Percentiles rank a stretch among this genome's conserved stretches.
Evolutionary conservation across 768 basidiomycete species (phyloP).

Genomic region (Rhodotorula paludigena): DNA sequence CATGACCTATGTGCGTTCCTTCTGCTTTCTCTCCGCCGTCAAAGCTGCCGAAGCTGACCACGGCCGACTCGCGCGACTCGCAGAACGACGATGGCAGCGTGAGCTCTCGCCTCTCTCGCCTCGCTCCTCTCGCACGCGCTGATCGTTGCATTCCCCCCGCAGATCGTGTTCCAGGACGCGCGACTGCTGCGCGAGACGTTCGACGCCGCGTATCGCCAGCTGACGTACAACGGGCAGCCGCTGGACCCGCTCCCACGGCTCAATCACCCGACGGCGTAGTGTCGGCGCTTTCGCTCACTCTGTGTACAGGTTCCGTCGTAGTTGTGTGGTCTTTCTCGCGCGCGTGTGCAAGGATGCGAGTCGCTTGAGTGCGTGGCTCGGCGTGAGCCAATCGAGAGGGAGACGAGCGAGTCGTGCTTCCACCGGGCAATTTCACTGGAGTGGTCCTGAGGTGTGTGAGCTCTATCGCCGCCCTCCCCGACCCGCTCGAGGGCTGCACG

Average conservation of each 20-base stretch:
- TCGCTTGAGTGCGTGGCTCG: no score
- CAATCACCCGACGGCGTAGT: no score
- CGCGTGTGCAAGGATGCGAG: no score
- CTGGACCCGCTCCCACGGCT: neutral
- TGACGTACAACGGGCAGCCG: slow-evolving; percentile 27
- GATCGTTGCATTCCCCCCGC: neutral
- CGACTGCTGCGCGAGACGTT: slow-evolving; percentile 27
- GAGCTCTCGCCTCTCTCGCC: neutral
- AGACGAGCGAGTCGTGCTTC: no score
- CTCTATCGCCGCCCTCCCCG: no score
- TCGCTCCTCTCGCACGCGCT: neutral
- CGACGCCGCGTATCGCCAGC: slow-evolving; percentile 11
- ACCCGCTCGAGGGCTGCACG: no score
- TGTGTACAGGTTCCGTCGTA: no score
- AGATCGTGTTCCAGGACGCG: slow-evolving; percentile 36
- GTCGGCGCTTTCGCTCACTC: no score
- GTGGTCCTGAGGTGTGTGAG: no score
- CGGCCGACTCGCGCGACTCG: rapidly evolving
- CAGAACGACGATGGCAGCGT: slow-evolving; percentile 38
- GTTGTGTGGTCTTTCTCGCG: no score
- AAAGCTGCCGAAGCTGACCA: neutral
- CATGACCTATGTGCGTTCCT: slow-evolving; percentile 29
- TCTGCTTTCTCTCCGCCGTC: neutral
- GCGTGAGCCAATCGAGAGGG: no score
- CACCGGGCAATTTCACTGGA: no score